These are phyloP conservation scores for Cryomyces minteri DNA, from an alignment of 495 filamentous ascomycete species.

Conservation along the genomic window DNA sequence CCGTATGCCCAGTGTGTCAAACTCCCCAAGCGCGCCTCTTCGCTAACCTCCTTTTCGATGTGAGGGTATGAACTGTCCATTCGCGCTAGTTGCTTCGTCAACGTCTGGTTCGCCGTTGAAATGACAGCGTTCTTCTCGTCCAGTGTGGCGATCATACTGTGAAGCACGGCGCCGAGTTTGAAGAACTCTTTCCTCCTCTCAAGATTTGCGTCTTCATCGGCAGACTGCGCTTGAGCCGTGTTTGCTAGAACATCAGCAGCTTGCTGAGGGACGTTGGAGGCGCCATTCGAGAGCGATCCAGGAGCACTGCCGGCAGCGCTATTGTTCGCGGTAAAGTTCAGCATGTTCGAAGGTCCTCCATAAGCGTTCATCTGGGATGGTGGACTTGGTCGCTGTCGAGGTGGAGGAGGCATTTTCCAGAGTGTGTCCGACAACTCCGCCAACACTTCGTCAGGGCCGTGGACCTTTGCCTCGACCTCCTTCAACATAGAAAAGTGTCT, in stretches of 20 bases:
- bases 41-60: constrained; percentile 77
- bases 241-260: constrained; percentile 21
- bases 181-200: constrained; percentile 49
- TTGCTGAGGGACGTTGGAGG: constrained; percentile 7
- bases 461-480: constrained; percentile 92
- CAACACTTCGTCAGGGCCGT: constrained; percentile 52
- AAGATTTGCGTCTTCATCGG: constrained; percentile 27
- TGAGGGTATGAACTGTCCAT: constrained; percentile 70
- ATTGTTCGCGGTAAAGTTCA: constrained; percentile 10
- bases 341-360: background rate
- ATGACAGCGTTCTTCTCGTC: constrained; percentile 97
- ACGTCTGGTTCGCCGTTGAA: constrained; percentile 68
- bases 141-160: constrained; percentile 61
- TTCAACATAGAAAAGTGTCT: constrained; percentile 87
- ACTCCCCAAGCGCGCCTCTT: constrained; percentile 82
- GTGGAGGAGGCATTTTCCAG: constrained; percentile 22
- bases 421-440: constrained; percentile 36
- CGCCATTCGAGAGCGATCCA: constrained; percentile 11
- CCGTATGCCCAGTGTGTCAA: constrained; percentile 89
- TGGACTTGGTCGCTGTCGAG: constrained; percentile 12
- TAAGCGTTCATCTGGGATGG: background rate
- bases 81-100: constrained; percentile 68
- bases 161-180: constrained; percentile 15
- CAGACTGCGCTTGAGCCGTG: constrained; percentile 4
- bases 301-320: constrained; percentile 12